Base-by-base conservation (phyloP, 345 rosid species). In the Camelina neglecta region DNA sequence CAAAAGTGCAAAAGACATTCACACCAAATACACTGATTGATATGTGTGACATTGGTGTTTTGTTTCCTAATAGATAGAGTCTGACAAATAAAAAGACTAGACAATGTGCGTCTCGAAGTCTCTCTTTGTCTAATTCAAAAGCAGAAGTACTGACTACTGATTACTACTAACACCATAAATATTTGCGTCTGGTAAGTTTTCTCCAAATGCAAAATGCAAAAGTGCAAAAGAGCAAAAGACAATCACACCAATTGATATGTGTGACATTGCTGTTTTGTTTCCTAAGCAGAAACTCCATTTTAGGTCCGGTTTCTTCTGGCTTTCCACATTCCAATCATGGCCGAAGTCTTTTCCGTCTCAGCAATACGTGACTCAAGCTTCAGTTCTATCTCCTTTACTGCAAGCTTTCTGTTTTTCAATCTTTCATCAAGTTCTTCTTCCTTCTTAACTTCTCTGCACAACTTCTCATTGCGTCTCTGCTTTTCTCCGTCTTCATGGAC, bases 371-470 rank as follows among this genome's bases (percentile, higher is more conserved):
- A 57, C 71, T 64, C 77, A 4, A 64, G 41, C 1, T 63, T 20
- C 47, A 44, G 1, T 16, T n/a, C 48, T n/a, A 20, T 18, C 29
- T 55, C 65, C 9, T 33, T 23, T 55, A 65, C 21, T 16, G 29
- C 47, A 55, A 65, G n/a, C 6, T 65, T 74, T 26, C 66, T 74
- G 59, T 56, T 39, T 21, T 23, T 57, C 39, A 47, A 18, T 10
- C 59, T 47, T 23, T 65, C 71, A 44, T 31, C 21, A 74, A 39
- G 12, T 3, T 63, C 69, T 51, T 56, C 24, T 39, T 18, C n/a
- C 21, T 72, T 62, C 18, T 62, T 47, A 24, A 15, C 12, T 21
- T 62, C 8, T 23, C 15, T 21, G 0, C 3, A 21, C 7, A 53
- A 10, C 35, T 26, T 11, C 35, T 5, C 70, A 64, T 10, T 31